Evolutionary conservation across 2,329 filamentous ascomycete genomes (phyloP).

Genomic region (Aureobasidium musti): DNA sequence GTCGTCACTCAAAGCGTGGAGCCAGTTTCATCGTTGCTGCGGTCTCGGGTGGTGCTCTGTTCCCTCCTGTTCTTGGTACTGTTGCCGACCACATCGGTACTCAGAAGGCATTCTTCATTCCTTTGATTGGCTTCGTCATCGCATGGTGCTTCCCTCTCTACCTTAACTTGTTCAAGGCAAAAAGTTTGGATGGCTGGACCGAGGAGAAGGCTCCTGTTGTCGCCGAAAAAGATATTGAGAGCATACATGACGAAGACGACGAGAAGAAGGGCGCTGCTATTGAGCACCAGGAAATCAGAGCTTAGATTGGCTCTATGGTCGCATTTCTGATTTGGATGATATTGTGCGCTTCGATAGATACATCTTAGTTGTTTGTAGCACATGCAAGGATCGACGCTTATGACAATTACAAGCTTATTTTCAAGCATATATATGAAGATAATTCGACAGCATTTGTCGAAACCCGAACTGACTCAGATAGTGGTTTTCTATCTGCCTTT

Average conservation of each 20-base stretch:
- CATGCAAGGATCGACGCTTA: too few relatives aligned
- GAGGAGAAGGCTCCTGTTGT: conserved; percentile 51
- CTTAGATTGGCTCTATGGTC: too few relatives aligned
- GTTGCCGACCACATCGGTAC: conserved; percentile 66
- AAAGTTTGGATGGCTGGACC: conserved; percentile 57
- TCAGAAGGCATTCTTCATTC: conserved; percentile 66
- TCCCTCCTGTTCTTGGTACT: conserved; percentile 70
- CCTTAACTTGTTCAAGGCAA: conserved; percentile 67
- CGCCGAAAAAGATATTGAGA: conserved; percentile 40
- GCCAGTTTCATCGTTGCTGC: conserved; percentile 72
- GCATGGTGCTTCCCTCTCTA: conserved; percentile 51
- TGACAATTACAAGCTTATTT: too few relatives aligned
- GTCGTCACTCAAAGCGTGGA: conserved; percentile 74
- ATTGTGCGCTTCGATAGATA: too few relatives aligned
- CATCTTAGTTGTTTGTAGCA: too few relatives aligned
- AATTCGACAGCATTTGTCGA: neutral
- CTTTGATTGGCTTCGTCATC: conserved; percentile 55
- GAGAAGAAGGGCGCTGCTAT: conserved; percentile 25
- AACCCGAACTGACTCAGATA: too few relatives aligned
- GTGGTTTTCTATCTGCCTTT: conserved; percentile 29
- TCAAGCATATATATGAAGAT: too few relatives aligned
- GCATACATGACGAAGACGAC: neutral
- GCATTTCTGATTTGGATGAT: too few relatives aligned
- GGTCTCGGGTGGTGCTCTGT: conserved; percentile 70
- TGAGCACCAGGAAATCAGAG: conserved; percentile 14